Base-by-base conservation (phyloP, 1,284 basidiomycete genomes). In the Pseudozyma pruni region DNA sequence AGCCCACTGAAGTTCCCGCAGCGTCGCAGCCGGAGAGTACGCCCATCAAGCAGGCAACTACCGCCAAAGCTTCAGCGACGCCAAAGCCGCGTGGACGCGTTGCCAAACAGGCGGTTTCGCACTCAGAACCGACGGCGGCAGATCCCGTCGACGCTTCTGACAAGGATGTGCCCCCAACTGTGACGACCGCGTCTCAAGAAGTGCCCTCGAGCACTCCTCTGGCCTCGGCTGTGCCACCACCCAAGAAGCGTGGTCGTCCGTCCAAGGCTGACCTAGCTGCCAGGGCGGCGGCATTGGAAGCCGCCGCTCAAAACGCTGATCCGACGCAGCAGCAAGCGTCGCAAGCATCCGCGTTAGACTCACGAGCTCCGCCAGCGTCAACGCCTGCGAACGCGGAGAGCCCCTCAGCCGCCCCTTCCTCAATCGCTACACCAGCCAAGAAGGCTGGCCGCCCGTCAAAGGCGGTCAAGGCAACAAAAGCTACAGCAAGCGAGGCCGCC, bases 241-340 rank as follows among this genome's bases (percentile, higher is more conserved):
- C 34, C 27, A 53, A 39, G 42, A 58, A 51, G 38, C 14, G 17
- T 7, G 43, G 48, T 19, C 42, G 55, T 19, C 55, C 47, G n/a
- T 19, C 32, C 11, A 45, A 51, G 13, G 31, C 55, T 35, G 55
- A 23, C 11, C 20, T 35, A 22, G 31, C 41, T 44, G 35, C 50
- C 25, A 17, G n/a, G 39, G 39, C 39, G 19, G 37, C 37, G 19
- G 37, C 37, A 11, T 29, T 29, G 27, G 7, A 7, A 29, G 27
- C 27, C 27, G 6, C 27, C 11, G 27, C 27, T 29, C 7, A 29
- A 29, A 11, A 11, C 11, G 27, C 38, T 20, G 8, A 8, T 20
- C 7, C 41, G 33, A 25, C 13, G 23, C 20, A 37, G 7, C 22
- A 17, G 14, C 10, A 22, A 16, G 33, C 34, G 22, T 8, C 33